Evolutionary conservation across 495 filamentous ascomycete genomes (phyloP), one percentile per base, ranked within the genome.

Genomic region (Tuber borchii): DNA sequence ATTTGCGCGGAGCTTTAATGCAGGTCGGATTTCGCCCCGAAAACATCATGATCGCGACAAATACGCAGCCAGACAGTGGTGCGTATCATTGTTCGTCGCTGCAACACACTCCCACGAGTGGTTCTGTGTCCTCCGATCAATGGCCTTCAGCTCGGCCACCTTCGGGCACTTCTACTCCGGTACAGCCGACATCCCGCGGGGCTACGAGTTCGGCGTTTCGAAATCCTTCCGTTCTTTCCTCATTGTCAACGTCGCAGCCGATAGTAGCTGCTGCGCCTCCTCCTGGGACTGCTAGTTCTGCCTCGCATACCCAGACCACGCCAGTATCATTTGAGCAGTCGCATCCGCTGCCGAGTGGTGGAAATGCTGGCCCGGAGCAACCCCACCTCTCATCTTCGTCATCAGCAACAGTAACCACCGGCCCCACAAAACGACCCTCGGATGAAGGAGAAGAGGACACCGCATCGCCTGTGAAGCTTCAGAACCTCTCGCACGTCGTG

Each of bases 11-110:
- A 73, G 78, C 72, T 77, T 44, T 73, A 74, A 81, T 82, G 73
- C 81, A 83, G 81, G 81, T 83, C 69, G 81, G 81, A 81, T 82
- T 80, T 73, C 77, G 81, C 77, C 77, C 81, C 71, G 81, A 82
- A 71, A 83, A 82, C 81, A 83, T 83, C 75, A 83, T 83, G 81
- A 82, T 83, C 78, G 79, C 79, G 75, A 26, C 56, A 17, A 74
- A 75, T 76, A 83, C 78, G 73, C 81, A 83, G 75, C 79, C 81
- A 31, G 81, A 80, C 78, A 76, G 78, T 78, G 80, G 74, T 70
- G 81, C 75, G 71, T 80, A 80, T 78, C 80, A 81, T 73, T 80
- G 74, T 65, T 76, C 80, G 78, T 74, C 80, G 71, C 76, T 82
- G 45, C 75, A 80, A 76, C 80, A 82, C 72, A 31, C 77, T 42